A percentile compares a stretch with the other conserved stretches of the same genome.
Conservation (phyloP, 2,329 filamentous ascomycete genomes). For the Paecilomyces fulvus region DNA sequence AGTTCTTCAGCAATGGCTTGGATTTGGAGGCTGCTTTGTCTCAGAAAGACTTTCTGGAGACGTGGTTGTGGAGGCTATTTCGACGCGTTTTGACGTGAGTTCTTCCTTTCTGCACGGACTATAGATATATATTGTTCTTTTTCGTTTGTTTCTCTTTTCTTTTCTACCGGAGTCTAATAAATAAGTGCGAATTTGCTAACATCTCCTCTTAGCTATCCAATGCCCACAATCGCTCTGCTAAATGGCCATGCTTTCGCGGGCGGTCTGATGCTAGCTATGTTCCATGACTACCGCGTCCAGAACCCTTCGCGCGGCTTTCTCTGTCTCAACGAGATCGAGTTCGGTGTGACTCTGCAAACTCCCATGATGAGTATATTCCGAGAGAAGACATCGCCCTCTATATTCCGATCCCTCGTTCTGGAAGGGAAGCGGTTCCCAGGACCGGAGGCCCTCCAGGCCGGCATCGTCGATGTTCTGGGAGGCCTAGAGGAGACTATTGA, state of each 20-base stretch:
- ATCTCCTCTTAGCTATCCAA: conserved; percentile 50
- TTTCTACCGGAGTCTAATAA: background rate
- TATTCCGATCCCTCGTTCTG: conserved; percentile 59
- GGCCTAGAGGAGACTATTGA: conserved; percentile 54
- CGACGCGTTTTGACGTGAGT: conserved; percentile 51
- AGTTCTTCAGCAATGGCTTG: conserved; percentile 80
- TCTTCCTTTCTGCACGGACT: background rate
- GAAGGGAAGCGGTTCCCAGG: conserved; percentile 63
- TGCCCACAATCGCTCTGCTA: conserved; percentile 72
- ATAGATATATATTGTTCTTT: background rate
- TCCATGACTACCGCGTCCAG: conserved; percentile 76
- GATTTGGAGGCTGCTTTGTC: conserved; percentile 60
- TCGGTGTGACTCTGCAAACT: conserved; percentile 65
- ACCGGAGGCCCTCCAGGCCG: conserved; percentile 53
- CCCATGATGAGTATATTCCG: conserved; percentile 69
- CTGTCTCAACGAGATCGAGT: conserved; percentile 74
- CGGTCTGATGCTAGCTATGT: conserved; percentile 72
- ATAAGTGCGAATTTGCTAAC: background rate
- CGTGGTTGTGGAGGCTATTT: conserved; percentile 57
- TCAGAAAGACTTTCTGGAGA: conserved; percentile 53
- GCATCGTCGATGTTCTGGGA: conserved; percentile 61
- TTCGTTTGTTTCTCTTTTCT: background rate
- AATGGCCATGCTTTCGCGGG: conserved; percentile 77
- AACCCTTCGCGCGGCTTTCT: conserved; percentile 62
- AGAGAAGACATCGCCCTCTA: conserved; percentile 50